These are phyloP conservation scores for Fusarium marasasianum DNA, from an alignment of 2,329 filamentous ascomycete genomes.

Conservation along the genomic window DNA sequence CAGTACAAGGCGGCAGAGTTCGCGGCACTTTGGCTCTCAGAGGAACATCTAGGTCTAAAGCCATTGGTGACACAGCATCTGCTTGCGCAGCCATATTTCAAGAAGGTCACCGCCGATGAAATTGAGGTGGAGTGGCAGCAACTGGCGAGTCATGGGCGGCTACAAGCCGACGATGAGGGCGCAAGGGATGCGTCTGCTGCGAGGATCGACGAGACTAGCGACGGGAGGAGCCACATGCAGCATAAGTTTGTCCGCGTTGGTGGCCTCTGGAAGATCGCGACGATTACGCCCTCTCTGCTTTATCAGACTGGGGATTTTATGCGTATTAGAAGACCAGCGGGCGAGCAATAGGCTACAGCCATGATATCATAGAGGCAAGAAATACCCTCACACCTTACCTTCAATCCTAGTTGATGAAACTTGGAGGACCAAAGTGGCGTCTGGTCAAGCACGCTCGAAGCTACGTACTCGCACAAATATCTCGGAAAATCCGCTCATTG, in stretches of 20 bases:
- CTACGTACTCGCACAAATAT: rapidly evolving
- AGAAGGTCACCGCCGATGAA: not conserved
- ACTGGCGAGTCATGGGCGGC: not conserved
- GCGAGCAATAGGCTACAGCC: not conserved
- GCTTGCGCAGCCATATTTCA: not conserved
- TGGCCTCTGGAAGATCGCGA: not conserved
- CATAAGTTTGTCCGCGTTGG: not conserved
- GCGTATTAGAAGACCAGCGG: not conserved
- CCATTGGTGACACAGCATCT: not conserved
- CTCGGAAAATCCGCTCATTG: not conserved
- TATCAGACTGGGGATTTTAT: not conserved
- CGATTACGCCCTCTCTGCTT: not conserved
- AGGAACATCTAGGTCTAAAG: not conserved
- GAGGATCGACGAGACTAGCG: not conserved
- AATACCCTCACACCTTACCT: rapidly evolving
- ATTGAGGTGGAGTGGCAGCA: not conserved
- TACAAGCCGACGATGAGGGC: rapidly evolving
- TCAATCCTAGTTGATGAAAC: no score
- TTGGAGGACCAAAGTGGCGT: not conserved
- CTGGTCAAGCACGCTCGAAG: no score
- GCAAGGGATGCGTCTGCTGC: not conserved
- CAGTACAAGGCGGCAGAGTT: not conserved
- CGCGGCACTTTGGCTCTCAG: not conserved
- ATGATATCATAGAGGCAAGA: not conserved
- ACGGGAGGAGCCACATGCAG: not conserved